Base-by-base conservation (phyloP, 2,329 filamentous ascomycete genomes). In the Fusarium hostae region DNA sequence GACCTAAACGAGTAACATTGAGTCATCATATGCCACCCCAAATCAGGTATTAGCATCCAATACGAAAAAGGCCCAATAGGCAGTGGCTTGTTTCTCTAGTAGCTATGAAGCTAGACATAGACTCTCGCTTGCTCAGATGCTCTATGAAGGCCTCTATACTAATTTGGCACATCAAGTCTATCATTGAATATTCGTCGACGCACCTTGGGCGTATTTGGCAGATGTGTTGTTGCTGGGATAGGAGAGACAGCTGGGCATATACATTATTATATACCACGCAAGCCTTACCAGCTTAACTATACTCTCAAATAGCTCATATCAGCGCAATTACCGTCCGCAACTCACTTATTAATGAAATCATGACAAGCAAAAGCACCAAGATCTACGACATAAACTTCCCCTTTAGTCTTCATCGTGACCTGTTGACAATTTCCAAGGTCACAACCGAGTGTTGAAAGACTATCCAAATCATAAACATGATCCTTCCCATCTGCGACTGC, bases 341-440 rank as follows among this genome's bases (percentile, higher is more conserved):
- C 45, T 24, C 12, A 13, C 20, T 16, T 50, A 10, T 24, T 34
- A 9, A 13, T 18, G 15, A 5, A 11, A 34, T 24, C 30, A 11
- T 39, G 22, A 18, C 37, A 50, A 32, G 20, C n/a, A 55, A 69
- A 63, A 15, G 37, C 34, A 26, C 32, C 43, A 39, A 68, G 30
- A 18, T 63, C 41, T 10, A 58, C 59, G 20, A 37, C 45, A 59
- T 59, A 63, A 24, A 68, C 34, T 26, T 26, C 41, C 16, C 22
- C 22, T 6, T 22, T 34, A 10, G 30, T 32, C 28, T 54, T 63
- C 39, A 68, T 40, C 58, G 41, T 63, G 18, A 68, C 37, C 24
- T 51, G 37, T 11, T 35, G 52, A n/a, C 40, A 22, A 6, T 41
- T 35, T 40, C 56, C 41, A 8, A 58, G 43, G 9, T 52, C 41